A percentile compares a stretch with the other conserved stretches of the same genome.
These are phyloP conservation scores for Leonotis leonurus DNA, from an alignment of 257 asterid genomes.

Conservation along the genomic window DNA sequence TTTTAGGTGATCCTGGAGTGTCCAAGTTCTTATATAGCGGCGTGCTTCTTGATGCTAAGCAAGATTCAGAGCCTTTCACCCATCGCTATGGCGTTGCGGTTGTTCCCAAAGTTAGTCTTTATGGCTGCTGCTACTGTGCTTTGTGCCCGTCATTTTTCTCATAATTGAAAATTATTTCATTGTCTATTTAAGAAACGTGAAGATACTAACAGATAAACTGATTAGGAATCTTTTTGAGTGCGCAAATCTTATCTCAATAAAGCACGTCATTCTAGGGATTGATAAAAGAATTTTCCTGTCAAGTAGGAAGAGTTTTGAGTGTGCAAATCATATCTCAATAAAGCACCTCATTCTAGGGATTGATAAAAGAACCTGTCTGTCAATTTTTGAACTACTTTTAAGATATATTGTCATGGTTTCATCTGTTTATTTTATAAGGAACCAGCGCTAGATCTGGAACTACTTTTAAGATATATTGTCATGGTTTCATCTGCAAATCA, in stretches of 20 bases:
- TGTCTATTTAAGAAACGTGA: constrained; percentile 1
- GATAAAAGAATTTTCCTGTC: too few relatives aligned
- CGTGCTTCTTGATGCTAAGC: constrained; percentile 70
- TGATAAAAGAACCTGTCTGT: not conserved
- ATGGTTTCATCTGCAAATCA: too few relatives aligned
- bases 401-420: constrained; percentile 6
- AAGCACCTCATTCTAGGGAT: not conserved
- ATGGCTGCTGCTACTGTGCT: not conserved
- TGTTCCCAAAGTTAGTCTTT: constrained; percentile 67
- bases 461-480: too few relatives aligned
- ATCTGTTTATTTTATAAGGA: too few relatives aligned
- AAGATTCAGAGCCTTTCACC: constrained; percentile 46
- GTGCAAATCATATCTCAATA: not conserved
- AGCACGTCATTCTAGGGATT: too few relatives aligned
- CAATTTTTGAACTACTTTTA: not conserved
- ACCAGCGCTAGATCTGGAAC: too few relatives aligned
- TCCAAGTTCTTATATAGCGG: constrained; percentile 63
- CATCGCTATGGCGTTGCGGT: constrained; percentile 70
- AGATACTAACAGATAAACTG: not conserved
- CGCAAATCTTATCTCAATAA: too few relatives aligned
- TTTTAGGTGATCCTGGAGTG: constrained; percentile 66
- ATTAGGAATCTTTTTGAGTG: too few relatives aligned
- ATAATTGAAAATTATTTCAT: not conserved
- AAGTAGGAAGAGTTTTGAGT: too few relatives aligned
- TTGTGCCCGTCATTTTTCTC: too few relatives aligned